A percentile compares a stretch with the other conserved stretches of the same genome.
phyloP scores from a whole-genome alignment of 495 filamentous ascomycete genomes.

The Tuber magnatum region DNA sequence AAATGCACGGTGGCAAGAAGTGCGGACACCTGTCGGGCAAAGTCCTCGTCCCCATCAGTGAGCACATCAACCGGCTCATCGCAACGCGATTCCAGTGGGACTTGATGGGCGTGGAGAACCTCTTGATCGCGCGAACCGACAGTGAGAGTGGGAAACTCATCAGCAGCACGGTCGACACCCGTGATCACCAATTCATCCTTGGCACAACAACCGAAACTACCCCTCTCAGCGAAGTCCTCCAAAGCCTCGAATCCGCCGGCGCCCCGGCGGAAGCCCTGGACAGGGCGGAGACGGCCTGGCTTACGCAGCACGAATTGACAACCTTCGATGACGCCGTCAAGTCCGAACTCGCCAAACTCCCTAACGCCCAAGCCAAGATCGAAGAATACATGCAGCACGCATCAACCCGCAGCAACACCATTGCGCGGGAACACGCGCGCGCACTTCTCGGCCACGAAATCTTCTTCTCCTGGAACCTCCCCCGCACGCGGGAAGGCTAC shows the following conservation, averaged over 20 bases:
- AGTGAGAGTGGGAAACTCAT: conserved; percentile 87
- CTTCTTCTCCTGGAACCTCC: conserved; percentile 82
- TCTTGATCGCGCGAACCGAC: conserved; percentile 90
- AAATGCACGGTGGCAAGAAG: conserved; percentile 95
- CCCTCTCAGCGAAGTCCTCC: conserved; percentile 80
- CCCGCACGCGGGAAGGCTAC: conserved; percentile 88
- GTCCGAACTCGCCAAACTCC: conserved; percentile 59
- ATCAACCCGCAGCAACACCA: conserved; percentile 53
- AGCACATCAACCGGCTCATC: conserved; percentile 91
- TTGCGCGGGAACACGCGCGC: conserved; percentile 63
- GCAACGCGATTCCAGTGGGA: conserved; percentile 97
- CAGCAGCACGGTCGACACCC: conserved; percentile 79
- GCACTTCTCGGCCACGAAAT: conserved; percentile 54
- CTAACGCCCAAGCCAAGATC: conserved; percentile 55
- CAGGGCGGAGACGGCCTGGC: conserved; percentile 77
- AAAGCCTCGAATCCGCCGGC: conserved; percentile 75
- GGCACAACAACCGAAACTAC: conserved; percentile 68
- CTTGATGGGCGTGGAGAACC: conserved; percentile 87
- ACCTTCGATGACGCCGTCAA: conserved; percentile 87
- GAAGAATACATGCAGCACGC: conserved; percentile 58
- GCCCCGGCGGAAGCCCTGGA: conserved; percentile 74
- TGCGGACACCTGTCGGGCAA: conserved; percentile 96
- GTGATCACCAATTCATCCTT: conserved; percentile 94
- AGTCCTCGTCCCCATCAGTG: conserved; percentile 84
- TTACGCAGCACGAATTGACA: conserved; percentile 74